phyloP scores from a whole-genome alignment of 1,284 basidiomycete genomes.

The Singerocomus inundabilis region DNA sequence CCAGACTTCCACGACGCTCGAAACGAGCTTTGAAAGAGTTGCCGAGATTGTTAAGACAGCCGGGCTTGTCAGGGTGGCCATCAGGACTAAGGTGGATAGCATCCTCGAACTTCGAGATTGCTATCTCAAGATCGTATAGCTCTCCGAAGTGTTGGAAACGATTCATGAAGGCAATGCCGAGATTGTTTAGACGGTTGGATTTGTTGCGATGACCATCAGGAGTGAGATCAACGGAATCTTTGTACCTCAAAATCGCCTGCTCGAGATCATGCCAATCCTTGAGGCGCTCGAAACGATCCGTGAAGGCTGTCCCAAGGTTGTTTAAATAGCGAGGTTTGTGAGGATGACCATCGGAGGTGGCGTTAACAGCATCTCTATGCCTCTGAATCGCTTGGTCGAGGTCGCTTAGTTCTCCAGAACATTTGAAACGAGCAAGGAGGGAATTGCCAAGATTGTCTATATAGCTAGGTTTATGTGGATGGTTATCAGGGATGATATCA shows the following conservation, averaged over 20 bases:
- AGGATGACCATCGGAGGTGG: too few relatives aligned
- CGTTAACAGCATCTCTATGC: too few relatives aligned
- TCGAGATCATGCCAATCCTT: background rate
- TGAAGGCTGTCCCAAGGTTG: background rate
- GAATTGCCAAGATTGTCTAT: background rate
- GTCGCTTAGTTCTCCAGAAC: background rate
- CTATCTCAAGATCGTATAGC: background rate
- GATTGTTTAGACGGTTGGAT: too few relatives aligned
- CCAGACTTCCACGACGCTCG: background rate
- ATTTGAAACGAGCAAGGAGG: background rate
- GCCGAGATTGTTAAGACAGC: background rate
- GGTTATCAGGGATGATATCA: too few relatives aligned
- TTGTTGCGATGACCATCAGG: too few relatives aligned
- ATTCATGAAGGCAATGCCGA: background rate
- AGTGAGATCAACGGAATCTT: too few relatives aligned
- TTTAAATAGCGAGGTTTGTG: background rate
- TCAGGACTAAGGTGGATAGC: background rate
- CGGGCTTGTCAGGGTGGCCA: background rate
- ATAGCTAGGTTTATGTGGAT: background rate
- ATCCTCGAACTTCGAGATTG: background rate
- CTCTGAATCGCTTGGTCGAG: constrained; percentile 8
- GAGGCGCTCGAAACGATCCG: background rate
- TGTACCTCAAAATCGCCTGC: too few relatives aligned
- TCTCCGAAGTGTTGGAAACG: background rate
- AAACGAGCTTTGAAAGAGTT: background rate